Conservation (phyloP, 345 rosid species). For the Reutealis trisperma region DNA sequence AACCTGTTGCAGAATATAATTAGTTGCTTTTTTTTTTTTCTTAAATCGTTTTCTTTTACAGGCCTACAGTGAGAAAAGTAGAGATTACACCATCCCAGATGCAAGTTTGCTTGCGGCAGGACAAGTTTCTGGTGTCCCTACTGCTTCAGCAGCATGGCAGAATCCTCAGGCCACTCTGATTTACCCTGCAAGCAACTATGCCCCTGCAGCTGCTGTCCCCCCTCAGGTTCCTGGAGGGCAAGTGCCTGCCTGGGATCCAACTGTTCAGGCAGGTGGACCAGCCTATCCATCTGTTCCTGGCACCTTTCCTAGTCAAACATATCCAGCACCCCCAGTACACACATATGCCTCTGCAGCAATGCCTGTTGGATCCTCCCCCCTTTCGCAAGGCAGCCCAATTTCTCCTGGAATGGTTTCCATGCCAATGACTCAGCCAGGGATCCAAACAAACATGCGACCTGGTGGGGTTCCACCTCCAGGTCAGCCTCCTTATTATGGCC, state of each 20-base stretch:
- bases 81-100: constrained; percentile 86
- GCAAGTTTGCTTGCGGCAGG: constrained; percentile 49
- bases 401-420: constrained; percentile 24
- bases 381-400: constrained; percentile 28
- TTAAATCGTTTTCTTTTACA: constrained; percentile 17
- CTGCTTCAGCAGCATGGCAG: constrained; percentile 66
- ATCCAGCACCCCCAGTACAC: constrained; percentile 30
- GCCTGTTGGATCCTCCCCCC: constrained; percentile 42
- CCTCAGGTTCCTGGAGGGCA: constrained; percentile 42
- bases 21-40: background rate
- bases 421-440: constrained; percentile 38
- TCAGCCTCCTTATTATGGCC: constrained; percentile 43
- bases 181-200: constrained; percentile 47
- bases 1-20: background rate
- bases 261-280: constrained; percentile 35
- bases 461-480: constrained; percentile 39
- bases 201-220: constrained; percentile 39
- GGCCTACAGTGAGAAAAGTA: constrained; percentile 94
- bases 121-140: constrained; percentile 45
- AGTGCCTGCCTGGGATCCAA: constrained; percentile 48
- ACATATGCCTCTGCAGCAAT: constrained; percentile 30
- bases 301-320: constrained; percentile 38
- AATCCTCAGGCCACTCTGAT: constrained; percentile 48
- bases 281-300: constrained; percentile 35
- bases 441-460: constrained; percentile 34